phyloP scores from a whole-genome alignment of 2,329 filamentous ascomycete species.

The Fusarium foetens region DNA sequence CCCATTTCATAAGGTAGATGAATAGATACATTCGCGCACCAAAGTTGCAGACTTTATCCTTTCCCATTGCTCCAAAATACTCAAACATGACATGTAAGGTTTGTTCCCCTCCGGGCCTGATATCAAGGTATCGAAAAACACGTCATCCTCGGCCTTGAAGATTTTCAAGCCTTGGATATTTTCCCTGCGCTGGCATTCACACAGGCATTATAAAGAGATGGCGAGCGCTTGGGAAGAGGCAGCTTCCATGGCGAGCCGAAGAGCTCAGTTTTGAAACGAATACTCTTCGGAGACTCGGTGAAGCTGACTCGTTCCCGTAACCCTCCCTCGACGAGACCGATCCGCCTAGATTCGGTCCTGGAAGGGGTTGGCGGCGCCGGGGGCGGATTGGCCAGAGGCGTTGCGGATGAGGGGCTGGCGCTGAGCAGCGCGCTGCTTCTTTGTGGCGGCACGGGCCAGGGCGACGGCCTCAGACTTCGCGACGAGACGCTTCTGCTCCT shows the following conservation, averaged over 20 bases:
- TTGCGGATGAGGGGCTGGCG: conserved; percentile 53
- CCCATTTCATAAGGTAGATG: conserved; percentile 35
- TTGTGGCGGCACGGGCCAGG: conserved; percentile 60
- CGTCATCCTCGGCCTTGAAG: conserved; percentile 25
- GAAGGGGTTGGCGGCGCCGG: conserved; percentile 49
- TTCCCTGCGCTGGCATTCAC: conserved; percentile 12
- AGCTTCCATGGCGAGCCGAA: not conserved
- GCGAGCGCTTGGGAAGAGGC: not conserved
- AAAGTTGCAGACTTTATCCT: conserved; percentile 41
- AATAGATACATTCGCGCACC: conserved; percentile 38
- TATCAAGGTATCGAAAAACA: conserved; percentile 44
- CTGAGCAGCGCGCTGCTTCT: conserved; percentile 53
- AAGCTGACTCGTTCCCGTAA: conserved; percentile 21
- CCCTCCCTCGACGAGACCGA: conserved; percentile 30
- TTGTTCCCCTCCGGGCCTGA: conserved; percentile 33
- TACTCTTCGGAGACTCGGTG: conserved; percentile 37
- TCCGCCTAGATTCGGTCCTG: conserved; percentile 50
- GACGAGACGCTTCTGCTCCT: conserved; percentile 54
- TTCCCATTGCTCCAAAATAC: conserved; percentile 41
- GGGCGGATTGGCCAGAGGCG: conserved; percentile 39
- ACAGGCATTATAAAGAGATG: conserved; percentile 23
- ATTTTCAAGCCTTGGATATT: conserved; percentile 20
- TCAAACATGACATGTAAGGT: conserved; percentile 38
- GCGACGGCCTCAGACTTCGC: conserved; percentile 62
- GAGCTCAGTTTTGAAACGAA: not conserved